Base-by-base conservation (phyloP, 1,284 basidiomycete species). In the Phlebopus sp. region DNA sequence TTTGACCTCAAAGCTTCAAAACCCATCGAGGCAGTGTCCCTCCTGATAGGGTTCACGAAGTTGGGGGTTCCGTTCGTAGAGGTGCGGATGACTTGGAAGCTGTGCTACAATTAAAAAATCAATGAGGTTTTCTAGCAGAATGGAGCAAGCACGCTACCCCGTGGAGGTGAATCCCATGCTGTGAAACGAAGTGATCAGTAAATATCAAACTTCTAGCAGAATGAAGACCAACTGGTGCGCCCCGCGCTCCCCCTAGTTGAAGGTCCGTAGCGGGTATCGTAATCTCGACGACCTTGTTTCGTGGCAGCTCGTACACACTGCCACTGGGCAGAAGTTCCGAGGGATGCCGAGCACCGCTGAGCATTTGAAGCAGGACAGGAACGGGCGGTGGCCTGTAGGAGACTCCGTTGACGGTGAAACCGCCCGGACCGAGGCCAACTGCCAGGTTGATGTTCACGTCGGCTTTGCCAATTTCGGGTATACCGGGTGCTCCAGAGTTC, bases 351-450 rank as follows among this genome's bases (percentile, higher is more conserved):
- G 71, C 64, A 5, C 78, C 78, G 44, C 73, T 77, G 30, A 81
- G 57, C 38, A 81, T 73, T 49, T 81, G 78, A 27, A 81, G 67
- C 29, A 80, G 66, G 1, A 78, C 71, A 0, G 77, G 77, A 0
- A 66, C 62, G 1, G 63, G 66, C 3, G 77, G 77, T 11, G 72
- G 60, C 7, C 44, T 49, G 52, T 64, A 79, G 5, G 57, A 37
- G 23, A 53, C 56, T 14, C 64, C 65, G 39, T 73, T 76, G 38
- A 76, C 47, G 4, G 44, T 59, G 56, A 70, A 76, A 15, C n/a
- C 3, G 11, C 34, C 36, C 7, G 47, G 37, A 23, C 45, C 25
- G 40, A 56, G 55, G 32, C 62, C 60, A 5, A 66, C 44, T 5
- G 57, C 55, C 31, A 71, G 54, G 38, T 60, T 54, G 15, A 74